These are phyloP conservation scores for Neospora caninum DNA, from an alignment of 169 alveolate species.

Conservation along the genomic window DNA sequence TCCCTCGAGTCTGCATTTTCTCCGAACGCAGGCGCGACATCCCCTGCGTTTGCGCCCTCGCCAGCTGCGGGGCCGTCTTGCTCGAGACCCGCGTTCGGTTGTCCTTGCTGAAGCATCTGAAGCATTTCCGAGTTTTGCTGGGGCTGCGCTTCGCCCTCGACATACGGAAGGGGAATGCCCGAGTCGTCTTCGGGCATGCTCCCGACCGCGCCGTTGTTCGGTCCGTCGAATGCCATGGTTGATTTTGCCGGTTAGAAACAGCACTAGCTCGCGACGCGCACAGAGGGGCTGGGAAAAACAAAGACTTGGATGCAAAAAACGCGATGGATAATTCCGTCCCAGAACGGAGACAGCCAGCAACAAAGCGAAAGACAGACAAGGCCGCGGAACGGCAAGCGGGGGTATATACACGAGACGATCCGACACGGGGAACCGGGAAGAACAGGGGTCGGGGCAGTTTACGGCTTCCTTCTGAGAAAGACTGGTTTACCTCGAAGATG, in stretches of 20 bases:
- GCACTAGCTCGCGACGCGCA: neutral
- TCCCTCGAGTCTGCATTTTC: neutral
- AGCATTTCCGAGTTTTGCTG: neutral
- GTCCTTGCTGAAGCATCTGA: neutral
- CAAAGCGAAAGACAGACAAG: too few species aligned
- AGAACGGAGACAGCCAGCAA: neutral
- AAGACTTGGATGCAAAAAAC: neutral
- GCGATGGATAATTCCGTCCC: neutral
- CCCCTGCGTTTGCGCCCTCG: neutral
- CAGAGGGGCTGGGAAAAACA: neutral
- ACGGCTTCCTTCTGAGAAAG: too few species aligned
- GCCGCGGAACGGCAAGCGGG: too few species aligned
- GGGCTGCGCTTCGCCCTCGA: constrained; percentile 21
- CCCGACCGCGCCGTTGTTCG: neutral
- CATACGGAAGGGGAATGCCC: constrained; percentile 3
- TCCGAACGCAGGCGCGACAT: neutral
- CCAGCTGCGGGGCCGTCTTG: neutral
- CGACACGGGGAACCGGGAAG: too few species aligned
- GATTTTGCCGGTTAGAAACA: neutral
- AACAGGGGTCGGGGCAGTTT: too few species aligned
- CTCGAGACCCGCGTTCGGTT: neutral
- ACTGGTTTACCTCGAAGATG: too few species aligned
- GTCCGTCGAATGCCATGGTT: neutral
- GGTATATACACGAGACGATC: too few species aligned
- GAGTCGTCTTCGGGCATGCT: constrained; percentile 25